Base-by-base conservation (phyloP, 495 filamentous ascomycete genomes). In the Stereocaulon alpinum region DNA sequence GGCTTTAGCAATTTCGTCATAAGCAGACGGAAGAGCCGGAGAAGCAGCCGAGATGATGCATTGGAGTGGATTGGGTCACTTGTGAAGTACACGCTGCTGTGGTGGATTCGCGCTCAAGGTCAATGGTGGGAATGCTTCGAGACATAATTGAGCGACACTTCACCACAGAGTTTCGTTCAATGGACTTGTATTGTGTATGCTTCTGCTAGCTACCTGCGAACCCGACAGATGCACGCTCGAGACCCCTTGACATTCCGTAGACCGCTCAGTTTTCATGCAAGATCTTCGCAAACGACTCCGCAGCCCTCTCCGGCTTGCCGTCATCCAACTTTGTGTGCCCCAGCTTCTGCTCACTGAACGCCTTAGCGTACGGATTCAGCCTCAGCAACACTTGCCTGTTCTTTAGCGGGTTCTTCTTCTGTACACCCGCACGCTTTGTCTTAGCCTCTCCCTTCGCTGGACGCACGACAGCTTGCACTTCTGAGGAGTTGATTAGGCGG, bases 391-490 rank as follows among this genome's bases (percentile, higher is more conserved):
- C 83, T 80, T 97, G 94, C 82, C 87, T 94, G 85, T 98, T 98
- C 77, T 79, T 80, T 62, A 98, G 87, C 71, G 93, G 94, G 82
- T 98, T 97, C 89, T 96, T 96, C 91, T 98, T 98, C 83, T 95
- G 91, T 59, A 95, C 88, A 69, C 79, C 73, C 66, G 78, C 77
- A 67, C 93, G 88, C 89, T 96, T 96, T 76, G 90, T 93, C 68
- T 82, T 78, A 68, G 90, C 79, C 66, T 87, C 86, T 65, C 94
- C 94, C 81, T 88, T 91, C 68, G 90, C 89, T 42, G 85, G 86
- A 55, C 86, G 82, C 62, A 97, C 82, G 54, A 96, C 91, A 73
- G 83, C 85, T 84, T 98, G 93, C 73, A 97, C 86, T 82, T 98
- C 93, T 67, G 89, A 89, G 68, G 86, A 91, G 87, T 98, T 98